Base-by-base conservation (phyloP, 805 yeast species). In the Limtongia smithiae region DNA sequence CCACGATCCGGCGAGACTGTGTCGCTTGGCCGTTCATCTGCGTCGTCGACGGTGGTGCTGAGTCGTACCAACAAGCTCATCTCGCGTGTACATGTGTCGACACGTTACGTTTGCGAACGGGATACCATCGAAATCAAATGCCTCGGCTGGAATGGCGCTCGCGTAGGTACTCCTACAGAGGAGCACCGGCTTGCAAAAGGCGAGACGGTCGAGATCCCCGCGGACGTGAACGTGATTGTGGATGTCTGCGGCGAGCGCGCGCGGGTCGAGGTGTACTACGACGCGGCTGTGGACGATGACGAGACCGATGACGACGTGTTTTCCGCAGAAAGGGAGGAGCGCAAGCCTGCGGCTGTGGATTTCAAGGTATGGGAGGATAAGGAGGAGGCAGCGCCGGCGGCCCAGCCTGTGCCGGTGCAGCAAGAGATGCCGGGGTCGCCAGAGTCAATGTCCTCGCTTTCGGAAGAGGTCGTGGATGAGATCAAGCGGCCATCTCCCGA, bases 91-190 rank as follows among this genome's bases (percentile, higher is more conserved):
- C 95, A 86, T 65, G 73, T 82, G 44, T 66, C 69, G 14, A 61
- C 84, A 2, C 68, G 74, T 22, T 81, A 76, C 62, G 62, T 70
- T 25, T 59, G 70, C 1, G 62, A 52, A 3, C 46, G 54, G 9
- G 69, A 76, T 30, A 59, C 71, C 39, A 65, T 87, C 38, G 70
- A 68, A 14, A 64, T 91, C 43, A 76, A 76, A 38, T 91, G 97
- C 66, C 65, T 80, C 46, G 97, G 97, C 3, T 77, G 81, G 68
- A 91, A 91, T 65, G 96, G 97, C 9, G 69, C 85, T 43, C 74
- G 77, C 8, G 76, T 89, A 17, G 72, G 77, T 3, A 93, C 95
- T 0, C 46, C 57, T 41, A n/a, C 30, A 22, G 43, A 47, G 2
- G 69, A 81, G 57, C 75, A 82, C 54, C 70, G 73, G 38, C 75